Evolutionary conservation across 148 eudicot species (phyloP).

Genomic region (Limonium bicolor): DNA sequence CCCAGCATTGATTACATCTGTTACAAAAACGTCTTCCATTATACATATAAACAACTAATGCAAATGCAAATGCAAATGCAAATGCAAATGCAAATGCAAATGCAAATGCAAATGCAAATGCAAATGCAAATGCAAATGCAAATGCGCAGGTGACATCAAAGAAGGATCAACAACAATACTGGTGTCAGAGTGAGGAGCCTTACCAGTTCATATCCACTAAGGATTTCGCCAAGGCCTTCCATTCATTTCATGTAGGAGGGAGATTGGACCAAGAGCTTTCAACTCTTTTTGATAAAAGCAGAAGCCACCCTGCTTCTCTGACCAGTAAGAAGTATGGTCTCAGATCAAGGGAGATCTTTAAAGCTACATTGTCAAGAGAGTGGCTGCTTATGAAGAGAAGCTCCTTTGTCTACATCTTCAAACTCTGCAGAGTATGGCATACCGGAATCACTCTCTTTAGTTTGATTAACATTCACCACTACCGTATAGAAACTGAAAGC

Average conservation of each 20-base stretch:
- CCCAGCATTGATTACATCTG: no score
- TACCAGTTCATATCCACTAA: conserved; percentile 33
- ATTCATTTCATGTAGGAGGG: conserved; percentile 48
- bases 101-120: no score
- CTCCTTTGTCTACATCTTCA: conserved; percentile 22
- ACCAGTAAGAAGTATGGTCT: conserved; percentile 39
- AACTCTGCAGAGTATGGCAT: conserved; percentile 9
- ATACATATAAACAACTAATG: background rate
- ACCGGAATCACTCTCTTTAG: no score
- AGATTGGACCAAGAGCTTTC: conserved; percentile 26
- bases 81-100: no score
- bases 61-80: no score
- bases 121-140: no score
- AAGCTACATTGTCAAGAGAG: conserved; percentile 39
- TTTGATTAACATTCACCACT: no score
- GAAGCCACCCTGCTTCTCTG: conserved; percentile 64
- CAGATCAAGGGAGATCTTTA: conserved; percentile 25
- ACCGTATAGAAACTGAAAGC: no score
- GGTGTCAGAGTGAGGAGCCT: conserved; percentile 34
- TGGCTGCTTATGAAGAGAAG: conserved; percentile 36
- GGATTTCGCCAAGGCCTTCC: conserved; percentile 47
- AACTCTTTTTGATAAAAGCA: conserved; percentile 34
- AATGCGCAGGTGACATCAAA: conserved; percentile 73
- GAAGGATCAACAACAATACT: conserved; percentile 68
- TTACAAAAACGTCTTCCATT: background rate